Conservation (phyloP, 129 eudicot species). For the Arctium minus region DNA sequence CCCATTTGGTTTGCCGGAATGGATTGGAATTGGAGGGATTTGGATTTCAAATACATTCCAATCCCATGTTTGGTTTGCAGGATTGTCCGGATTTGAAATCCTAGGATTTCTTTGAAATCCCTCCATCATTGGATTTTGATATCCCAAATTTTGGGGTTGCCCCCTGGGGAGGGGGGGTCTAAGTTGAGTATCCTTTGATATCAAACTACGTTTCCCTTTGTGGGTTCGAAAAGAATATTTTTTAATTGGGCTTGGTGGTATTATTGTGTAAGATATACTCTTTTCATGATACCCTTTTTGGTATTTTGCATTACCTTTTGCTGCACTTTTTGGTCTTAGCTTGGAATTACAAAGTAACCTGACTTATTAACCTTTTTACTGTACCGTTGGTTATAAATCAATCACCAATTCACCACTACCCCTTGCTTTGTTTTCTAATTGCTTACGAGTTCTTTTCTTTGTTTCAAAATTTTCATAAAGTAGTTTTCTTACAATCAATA, state of each 20-base stretch:
- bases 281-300: no score
- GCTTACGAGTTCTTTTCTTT: background rate
- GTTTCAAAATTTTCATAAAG: constrained; percentile 1
- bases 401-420: background rate
- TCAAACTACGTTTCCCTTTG: no score
- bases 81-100: no score
- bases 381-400: background rate
- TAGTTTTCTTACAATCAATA: background rate
- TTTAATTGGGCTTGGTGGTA: background rate
- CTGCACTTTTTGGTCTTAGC: background rate
- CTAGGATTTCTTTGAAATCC: no score
- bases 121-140: no score
- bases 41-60: no score
- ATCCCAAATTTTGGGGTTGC: no score
- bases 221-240: background rate
- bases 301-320: constrained; percentile 1
- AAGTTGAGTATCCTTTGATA: background rate
- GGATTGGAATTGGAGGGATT: no score
- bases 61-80: no score
- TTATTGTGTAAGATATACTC: background rate
- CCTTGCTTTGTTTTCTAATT: constrained; percentile 7
- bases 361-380: background rate
- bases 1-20: no score
- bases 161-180: background rate
- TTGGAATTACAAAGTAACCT: background rate